Percentiles rank a stretch among this genome's conserved stretches.
phyloP scores from a whole-genome alignment of 2,329 filamentous ascomycete genomes.

The Simplicillium aogashimaense region DNA sequence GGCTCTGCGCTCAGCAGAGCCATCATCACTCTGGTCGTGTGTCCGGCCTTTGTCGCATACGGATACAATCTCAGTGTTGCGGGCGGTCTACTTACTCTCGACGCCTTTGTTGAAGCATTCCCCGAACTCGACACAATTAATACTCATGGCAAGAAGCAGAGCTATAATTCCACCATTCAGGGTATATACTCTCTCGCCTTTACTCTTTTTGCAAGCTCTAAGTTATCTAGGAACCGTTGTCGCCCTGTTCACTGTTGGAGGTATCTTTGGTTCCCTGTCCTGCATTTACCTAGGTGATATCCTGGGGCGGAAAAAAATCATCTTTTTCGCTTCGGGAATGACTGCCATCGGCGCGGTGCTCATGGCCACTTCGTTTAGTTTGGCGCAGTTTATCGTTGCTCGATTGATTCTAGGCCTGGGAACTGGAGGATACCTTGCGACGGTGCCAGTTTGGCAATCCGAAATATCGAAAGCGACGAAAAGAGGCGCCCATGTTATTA shows the following conservation, averaged over 20 bases:
- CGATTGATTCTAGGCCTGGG: slow-evolving; percentile 42
- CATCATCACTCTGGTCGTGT: slow-evolving; percentile 31
- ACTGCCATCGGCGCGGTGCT: slow-evolving; percentile 42
- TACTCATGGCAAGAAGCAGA: slow-evolving; percentile 24
- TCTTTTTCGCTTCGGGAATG: slow-evolving; percentile 41
- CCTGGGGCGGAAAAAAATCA: slow-evolving; percentile 45
- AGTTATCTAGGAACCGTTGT: slow-evolving; percentile 28
- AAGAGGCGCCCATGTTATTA: slow-evolving; percentile 34
- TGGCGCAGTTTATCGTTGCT: slow-evolving; percentile 26
- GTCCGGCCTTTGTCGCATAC: slow-evolving; percentile 33
- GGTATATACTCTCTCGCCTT: slow-evolving; percentile 9
- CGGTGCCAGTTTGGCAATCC: slow-evolving; percentile 43
- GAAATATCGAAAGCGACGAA: slow-evolving; percentile 39
- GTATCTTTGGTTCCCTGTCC: slow-evolving; percentile 38
- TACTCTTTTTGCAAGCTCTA: neutral
- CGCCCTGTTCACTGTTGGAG: slow-evolving; percentile 45
- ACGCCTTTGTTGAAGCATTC: slow-evolving; percentile 46
- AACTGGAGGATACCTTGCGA: slow-evolving; percentile 41
- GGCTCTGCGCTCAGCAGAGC: slow-evolving; percentile 23
- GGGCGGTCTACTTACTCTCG: slow-evolving; percentile 57
- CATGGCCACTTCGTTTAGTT: slow-evolving; percentile 37
- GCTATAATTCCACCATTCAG: slow-evolving; percentile 34
- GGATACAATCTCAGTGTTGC: slow-evolving; percentile 60
- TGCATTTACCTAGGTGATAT: slow-evolving; percentile 41
- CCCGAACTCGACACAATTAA: slow-evolving; percentile 37